Evolutionary conservation across 108 stramenopile genomes (phyloP), one percentile per base, ranked within the genome.

Genomic region (Nitzschia sp.): DNA sequence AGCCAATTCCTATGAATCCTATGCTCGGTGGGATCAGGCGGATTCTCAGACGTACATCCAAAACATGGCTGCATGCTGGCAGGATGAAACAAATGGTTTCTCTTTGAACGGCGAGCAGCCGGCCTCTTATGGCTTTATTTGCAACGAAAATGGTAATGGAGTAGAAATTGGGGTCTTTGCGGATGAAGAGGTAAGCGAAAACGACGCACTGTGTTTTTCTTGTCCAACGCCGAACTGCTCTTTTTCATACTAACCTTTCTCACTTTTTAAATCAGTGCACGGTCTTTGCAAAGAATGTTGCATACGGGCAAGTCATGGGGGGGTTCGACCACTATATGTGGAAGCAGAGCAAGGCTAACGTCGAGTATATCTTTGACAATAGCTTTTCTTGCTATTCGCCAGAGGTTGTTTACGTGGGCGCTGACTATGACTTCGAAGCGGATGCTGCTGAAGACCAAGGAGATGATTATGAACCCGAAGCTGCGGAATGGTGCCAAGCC

Each of bases 101-200:
- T 57, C 26, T 28, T 57, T 8, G n/a, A 21, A 57, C 13, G 56
- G 56, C 26, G 2, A 18, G 9, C n/a, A 11, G 15, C n/a, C n/a
- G n/a, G 18, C 31, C 27, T 8, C 30, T 9, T 18, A 8, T 33
- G 71, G 81, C 19, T 78, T 83, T 17, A 89, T 85, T 68, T 89
- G 87, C 64, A 80, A 78, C 59, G 68, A 67, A 28, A 75, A 74
- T 11, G 87, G 87, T 33, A 76, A 63, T 54, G 85, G 85, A 46
- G 80, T 86, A 21, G 85, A 85, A 68, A 62, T 86, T 11, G 88
- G 74, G 54, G 33, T 83, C 35, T 89, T 86, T 59, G 33, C 86
- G 34, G 85, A 89, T 57, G 62, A 84, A 19, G 70, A 82, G n/a
- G n/a, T n/a, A n/a, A n/a, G n/a, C n/a, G n/a, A n/a, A n/a, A n/a